These are phyloP conservation scores for Phytophthora litchii DNA, from an alignment of 352 stramenopile species.

Conservation along the genomic window DNA sequence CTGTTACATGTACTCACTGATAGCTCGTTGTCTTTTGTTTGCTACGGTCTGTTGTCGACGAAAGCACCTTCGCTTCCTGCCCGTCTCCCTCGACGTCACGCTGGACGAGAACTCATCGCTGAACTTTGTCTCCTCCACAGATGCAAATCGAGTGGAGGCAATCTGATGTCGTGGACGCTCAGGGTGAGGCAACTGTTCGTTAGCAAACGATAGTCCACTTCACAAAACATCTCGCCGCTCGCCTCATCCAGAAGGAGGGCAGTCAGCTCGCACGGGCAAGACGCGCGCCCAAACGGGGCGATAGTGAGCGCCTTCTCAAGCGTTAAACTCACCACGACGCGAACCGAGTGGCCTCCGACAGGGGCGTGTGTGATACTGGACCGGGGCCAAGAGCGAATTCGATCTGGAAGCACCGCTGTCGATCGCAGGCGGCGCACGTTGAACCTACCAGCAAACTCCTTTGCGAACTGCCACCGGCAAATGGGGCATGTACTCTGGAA, in stretches of 20 bases:
- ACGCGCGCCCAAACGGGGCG: neutral
- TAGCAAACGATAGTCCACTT: constrained; percentile 9
- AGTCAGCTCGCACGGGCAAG: constrained; percentile 43
- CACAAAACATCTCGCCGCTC: constrained; percentile 31
- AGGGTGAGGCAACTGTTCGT: neutral
- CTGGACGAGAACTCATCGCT: constrained; percentile 24
- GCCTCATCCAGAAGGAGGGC: constrained; percentile 35
- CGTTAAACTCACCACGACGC: constrained; percentile 48
- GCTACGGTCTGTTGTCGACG: constrained; percentile 7
- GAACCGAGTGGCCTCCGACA: constrained; percentile 47
- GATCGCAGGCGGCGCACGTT: constrained; percentile 53
- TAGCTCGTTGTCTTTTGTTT: constrained; percentile 25
- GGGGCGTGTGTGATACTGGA: constrained; percentile 26
- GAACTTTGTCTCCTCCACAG: constrained; percentile 22
- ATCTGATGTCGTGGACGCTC: constrained; percentile 8
- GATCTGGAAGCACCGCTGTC: constrained; percentile 40
- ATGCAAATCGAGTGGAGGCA: constrained; percentile 28
- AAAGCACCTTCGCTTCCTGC: constrained; percentile 24
- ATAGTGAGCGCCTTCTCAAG: constrained; percentile 45
- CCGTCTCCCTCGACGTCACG: constrained; percentile 15
- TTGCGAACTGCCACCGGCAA: constrained; percentile 89
- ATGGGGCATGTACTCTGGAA: constrained; percentile 91
- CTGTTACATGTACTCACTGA: constrained; percentile 11
- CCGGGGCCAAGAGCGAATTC: constrained; percentile 26
- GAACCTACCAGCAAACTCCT: constrained; percentile 61